These are phyloP conservation scores for Trichoderma asperelloides DNA, from an alignment of 495 filamentous ascomycete genomes.

Conservation along the genomic window DNA sequence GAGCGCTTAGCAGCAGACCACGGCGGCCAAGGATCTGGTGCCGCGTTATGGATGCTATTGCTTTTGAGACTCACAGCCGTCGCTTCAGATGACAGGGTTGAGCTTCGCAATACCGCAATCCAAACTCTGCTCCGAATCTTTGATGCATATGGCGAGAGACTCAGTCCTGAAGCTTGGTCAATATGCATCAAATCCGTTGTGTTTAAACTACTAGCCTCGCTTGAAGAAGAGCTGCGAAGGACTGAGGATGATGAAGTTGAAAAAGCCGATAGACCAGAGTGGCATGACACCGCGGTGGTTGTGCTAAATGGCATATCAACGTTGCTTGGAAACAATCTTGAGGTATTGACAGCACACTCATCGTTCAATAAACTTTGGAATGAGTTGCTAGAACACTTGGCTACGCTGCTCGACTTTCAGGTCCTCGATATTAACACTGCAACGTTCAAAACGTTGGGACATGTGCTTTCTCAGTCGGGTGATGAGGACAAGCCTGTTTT, in stretches of 20 bases:
- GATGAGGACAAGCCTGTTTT: conserved; percentile 40
- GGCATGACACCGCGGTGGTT: conserved; percentile 71
- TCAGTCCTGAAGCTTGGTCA: conserved; percentile 72
- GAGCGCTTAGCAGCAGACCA: conserved; percentile 41
- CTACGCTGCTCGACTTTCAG: conserved; percentile 47
- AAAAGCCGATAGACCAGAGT: conserved; percentile 42
- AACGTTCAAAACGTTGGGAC: conserved; percentile 56
- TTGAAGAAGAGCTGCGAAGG: conserved; percentile 36
- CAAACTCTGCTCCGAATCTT: conserved; percentile 88
- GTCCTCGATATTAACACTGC: conserved; percentile 63
- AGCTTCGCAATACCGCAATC: conserved; percentile 84
- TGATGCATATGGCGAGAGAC: conserved; percentile 75
- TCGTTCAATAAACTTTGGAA: conserved; percentile 58
- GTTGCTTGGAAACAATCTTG: conserved; percentile 60
- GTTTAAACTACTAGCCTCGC: conserved; percentile 59
- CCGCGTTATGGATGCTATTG: conserved; percentile 76
- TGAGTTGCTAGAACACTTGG: conserved; percentile 58
- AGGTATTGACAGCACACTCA: conserved; percentile 45
- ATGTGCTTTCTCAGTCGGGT: conserved; percentile 51
- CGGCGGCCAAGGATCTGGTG: conserved; percentile 40
- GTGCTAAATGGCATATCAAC: conserved; percentile 61
- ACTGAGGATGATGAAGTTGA: conserved; percentile 18
- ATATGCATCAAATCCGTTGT: conserved; percentile 73
- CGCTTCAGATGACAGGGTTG: conserved; percentile 67
- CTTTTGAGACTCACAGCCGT: conserved; percentile 70